phyloP scores from a whole-genome alignment of 148 eudicot genomes.

The Cornus florida region DNA sequence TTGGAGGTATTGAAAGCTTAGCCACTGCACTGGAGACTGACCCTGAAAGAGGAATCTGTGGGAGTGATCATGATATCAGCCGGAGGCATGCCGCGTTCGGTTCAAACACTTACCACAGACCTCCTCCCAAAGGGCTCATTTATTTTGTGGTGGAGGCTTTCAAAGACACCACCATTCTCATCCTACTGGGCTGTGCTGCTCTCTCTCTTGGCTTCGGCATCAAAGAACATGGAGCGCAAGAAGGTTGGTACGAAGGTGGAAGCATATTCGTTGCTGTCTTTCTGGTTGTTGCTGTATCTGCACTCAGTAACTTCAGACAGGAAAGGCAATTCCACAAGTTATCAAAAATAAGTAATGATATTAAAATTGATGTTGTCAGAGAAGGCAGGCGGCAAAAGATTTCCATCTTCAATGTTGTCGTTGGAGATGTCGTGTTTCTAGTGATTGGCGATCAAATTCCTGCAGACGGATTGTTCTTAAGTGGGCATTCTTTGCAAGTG shows the following conservation, averaged over 20 bases:
- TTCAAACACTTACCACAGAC: conserved; percentile 61
- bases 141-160: conserved; percentile 58
- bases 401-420: conserved; percentile 70
- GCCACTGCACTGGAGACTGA: conserved; percentile 44
- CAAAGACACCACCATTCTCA: conserved; percentile 63
- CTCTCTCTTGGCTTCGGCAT: conserved; percentile 83
- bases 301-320: conserved; percentile 72
- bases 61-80: conserved; percentile 31
- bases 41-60: conserved; percentile 46
- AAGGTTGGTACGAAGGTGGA: conserved; percentile 96
- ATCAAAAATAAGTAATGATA: conserved; percentile 73
- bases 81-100: conserved; percentile 47
- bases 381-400: conserved; percentile 59
- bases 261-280: conserved; percentile 75
- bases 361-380: conserved; percentile 55
- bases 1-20: conserved; percentile 52
- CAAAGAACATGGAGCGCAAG: conserved; percentile 55
- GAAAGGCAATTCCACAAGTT: conserved; percentile 70
- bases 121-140: conserved; percentile 60
- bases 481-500: conserved; percentile 61
- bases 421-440: conserved; percentile 68
- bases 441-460: conserved; percentile 79
- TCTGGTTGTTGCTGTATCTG: conserved; percentile 68
- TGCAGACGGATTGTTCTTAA: conserved; percentile 70
- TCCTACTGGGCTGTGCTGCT: conserved; percentile 67